A percentile compares a stretch with the other conserved stretches of the same genome.
phyloP scores from a whole-genome alignment of 495 filamentous ascomycete species.

The Penicilliopsis zonata region DNA sequence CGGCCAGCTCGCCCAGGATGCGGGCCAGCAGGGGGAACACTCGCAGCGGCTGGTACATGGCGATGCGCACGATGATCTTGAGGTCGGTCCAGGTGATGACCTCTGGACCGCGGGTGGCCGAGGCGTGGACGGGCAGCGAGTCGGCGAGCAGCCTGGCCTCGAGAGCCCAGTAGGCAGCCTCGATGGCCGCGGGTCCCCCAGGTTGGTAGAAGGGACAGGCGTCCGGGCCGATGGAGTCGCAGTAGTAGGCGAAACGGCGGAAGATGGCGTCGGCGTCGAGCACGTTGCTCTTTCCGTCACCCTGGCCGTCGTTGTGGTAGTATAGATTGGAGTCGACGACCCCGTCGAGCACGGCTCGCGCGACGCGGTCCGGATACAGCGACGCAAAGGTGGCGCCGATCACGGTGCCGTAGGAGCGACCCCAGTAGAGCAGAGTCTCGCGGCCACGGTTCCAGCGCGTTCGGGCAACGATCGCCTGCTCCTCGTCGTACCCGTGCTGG shows the following conservation, averaged over 20 bases:
- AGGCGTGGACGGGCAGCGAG: slow-evolving; percentile 32
- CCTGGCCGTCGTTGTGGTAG: slow-evolving; percentile 25
- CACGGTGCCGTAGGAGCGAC: slow-evolving; percentile 58
- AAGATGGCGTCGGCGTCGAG: slow-evolving; percentile 38
- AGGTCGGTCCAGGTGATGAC: slow-evolving; percentile 32
- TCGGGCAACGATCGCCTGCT: slow-evolving; percentile 13
- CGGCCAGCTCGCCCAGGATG: slow-evolving; percentile 39
- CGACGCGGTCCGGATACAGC: slow-evolving; percentile 39
- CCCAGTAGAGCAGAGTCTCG: slow-evolving; percentile 47
- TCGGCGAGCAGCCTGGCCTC: slow-evolving; percentile 25
- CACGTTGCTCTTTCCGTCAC: slow-evolving; percentile 27
- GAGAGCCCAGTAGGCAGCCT: slow-evolving; percentile 23
- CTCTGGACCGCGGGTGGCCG: slow-evolving; percentile 23
- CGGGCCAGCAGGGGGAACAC: slow-evolving; percentile 45
- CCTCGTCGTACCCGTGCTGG: slow-evolving; percentile 15
- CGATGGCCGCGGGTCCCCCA: slow-evolving; percentile 26
- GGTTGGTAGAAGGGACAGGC: slow-evolving; percentile 31
- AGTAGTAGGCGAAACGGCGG: slow-evolving; percentile 34
- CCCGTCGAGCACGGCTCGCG: slow-evolving; percentile 38
- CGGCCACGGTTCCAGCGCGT: slow-evolving; percentile 22
- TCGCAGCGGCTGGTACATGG: slow-evolving; percentile 45
- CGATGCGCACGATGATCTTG: slow-evolving; percentile 16
- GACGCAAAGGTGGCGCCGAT: slow-evolving; percentile 47
- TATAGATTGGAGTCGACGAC: slow-evolving; percentile 42
- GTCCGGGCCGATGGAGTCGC: slow-evolving; percentile 25